Evolutionary conservation across 495 filamentous ascomycete genomes (phyloP).

Genomic region (Neurospora sp.): DNA sequence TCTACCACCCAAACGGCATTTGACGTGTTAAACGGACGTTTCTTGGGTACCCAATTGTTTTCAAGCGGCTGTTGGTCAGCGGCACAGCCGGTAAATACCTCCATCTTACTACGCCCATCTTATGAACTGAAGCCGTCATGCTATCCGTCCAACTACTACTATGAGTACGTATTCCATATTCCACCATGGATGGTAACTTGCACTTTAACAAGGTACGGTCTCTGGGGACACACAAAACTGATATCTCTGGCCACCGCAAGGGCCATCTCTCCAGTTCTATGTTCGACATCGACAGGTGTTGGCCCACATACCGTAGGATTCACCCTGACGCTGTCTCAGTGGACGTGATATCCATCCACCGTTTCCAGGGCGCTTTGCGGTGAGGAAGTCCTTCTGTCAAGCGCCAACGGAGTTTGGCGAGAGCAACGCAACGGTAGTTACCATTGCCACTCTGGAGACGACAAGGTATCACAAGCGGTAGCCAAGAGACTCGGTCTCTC

Average conservation of each 20-base stretch:
- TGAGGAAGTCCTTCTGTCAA: background rate
- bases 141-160: background rate
- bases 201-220: background rate
- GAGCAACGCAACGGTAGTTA: background rate
- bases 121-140: background rate
- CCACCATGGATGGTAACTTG: background rate
- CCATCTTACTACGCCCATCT: background rate
- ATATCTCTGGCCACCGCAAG: background rate
- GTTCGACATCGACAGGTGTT: background rate
- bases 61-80: conserved; percentile 17
- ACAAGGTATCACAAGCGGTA: background rate
- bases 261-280: background rate
- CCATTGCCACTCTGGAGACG: background rate
- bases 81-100: conserved; percentile 19
- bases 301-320: background rate
- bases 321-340: background rate
- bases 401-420: background rate
- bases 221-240: background rate
- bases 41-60: background rate
- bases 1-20: background rate
- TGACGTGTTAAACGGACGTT: background rate
- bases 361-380: background rate
- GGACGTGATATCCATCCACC: background rate
- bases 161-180: background rate
- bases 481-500: background rate